These are phyloP conservation scores for Leccinum sublutescens DNA, from an alignment of 768 basidiomycete species.

Conservation along the genomic window DNA sequence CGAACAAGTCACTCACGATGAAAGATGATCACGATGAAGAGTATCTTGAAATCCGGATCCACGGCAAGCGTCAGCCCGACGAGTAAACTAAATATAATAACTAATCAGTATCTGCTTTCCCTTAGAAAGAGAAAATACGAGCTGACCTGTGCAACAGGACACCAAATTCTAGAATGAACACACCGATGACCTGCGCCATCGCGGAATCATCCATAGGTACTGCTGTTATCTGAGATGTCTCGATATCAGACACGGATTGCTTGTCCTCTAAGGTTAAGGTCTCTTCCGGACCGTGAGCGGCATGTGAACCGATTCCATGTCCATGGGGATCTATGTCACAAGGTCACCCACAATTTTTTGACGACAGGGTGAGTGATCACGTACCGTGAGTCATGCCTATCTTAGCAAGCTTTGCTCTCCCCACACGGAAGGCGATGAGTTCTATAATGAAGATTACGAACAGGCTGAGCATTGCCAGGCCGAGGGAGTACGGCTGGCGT, in stretches of 20 bases:
- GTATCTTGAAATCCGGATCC: conserved; percentile 70
- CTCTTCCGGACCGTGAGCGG: conserved; percentile 70
- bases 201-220: conserved; percentile 40
- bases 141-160: conserved; percentile 76
- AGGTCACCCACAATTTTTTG: background rate
- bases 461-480: conserved; percentile 76
- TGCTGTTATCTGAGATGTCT: conserved; percentile 14
- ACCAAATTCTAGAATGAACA: conserved; percentile 93
- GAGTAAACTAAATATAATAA: conserved; percentile 50
- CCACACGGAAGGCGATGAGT: conserved; percentile 84
- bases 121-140: background rate
- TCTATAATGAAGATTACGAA: conserved; percentile 85
- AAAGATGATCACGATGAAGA: conserved; percentile 90
- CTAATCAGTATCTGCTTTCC: background rate
- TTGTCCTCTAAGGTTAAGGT: conserved; percentile 2
- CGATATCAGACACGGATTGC: conserved; percentile 27
- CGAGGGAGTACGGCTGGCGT: conserved; percentile 75
- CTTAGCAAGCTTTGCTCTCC: conserved; percentile 64
- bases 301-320: conserved; percentile 56
- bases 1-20: conserved; percentile 65
- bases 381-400: conserved; percentile 64
- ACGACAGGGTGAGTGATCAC: conserved; percentile 10
- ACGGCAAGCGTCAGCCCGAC: conserved; percentile 94
- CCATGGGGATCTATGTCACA: conserved; percentile 64
- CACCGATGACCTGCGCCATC: conserved; percentile 74